These are phyloP conservation scores for Colletotrichum siamense DNA, from an alignment of 2,329 filamentous ascomycete genomes.

Conservation along the genomic window DNA sequence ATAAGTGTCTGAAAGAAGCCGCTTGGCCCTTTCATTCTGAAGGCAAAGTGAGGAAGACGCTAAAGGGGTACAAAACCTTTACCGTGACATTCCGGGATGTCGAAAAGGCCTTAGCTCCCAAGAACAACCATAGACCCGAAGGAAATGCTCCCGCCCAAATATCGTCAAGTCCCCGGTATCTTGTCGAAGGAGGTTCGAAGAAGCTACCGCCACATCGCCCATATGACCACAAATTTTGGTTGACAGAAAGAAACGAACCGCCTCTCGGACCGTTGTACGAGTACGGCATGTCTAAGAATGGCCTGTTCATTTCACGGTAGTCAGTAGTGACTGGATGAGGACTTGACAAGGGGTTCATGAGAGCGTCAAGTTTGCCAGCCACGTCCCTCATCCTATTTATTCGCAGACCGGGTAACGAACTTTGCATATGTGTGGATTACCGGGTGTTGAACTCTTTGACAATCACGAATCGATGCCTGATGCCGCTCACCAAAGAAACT, in stretches of 20 bases:
- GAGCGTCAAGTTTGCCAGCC: neutral
- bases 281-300: neutral
- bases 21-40: neutral
- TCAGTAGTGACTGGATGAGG: neutral
- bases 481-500: neutral
- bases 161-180: neutral
- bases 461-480: neutral
- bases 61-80: neutral
- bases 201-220: neutral
- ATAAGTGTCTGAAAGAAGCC: neutral
- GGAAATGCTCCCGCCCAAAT: neutral
- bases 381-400: neutral
- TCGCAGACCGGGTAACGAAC: neutral
- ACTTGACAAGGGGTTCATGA: neutral
- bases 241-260: neutral
- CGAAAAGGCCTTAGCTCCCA: neutral
- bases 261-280: neutral
- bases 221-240: neutral
- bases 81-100: neutral
- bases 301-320: neutral
- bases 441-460: neutral
- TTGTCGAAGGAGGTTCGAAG: neutral
- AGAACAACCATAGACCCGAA: neutral
- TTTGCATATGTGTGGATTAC: neutral
- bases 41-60: neutral